Base-by-base conservation (phyloP, 179 eudicot genomes). In the Beta corolliflora region DNA sequence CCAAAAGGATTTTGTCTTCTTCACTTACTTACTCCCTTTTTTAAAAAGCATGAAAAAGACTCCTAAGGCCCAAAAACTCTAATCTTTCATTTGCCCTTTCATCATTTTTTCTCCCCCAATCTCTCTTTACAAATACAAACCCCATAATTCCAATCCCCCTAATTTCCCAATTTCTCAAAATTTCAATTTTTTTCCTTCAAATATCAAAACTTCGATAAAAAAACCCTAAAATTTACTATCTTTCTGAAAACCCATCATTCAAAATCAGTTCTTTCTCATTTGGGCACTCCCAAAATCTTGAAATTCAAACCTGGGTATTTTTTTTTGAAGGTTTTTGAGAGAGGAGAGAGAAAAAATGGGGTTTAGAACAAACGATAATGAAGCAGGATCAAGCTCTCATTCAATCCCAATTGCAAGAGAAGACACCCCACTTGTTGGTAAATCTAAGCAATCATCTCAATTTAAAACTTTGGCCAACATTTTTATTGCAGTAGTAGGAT, bases 391-490 rank as follows among this genome's bases (percentile, higher is more conserved):
- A 73, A 88, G 89, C 83, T 84, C 92, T 3, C 50, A 86, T 21
- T 84, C 88, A 68, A 86, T 88, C 41, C 65, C 83, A 69, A 74
- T 89, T 2, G 81, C 90, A 0, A 87, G 89, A 77, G 98, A 95
- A 80, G 89, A 90, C 80, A 91, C 94, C 9, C 98, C 99, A 9
- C 86, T 95, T 9, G 65, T 95, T 21, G 85, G 88, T 66, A 58
- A 83, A 18, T 16, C 75, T 29, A 66, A 66, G 1, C 81, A 82
- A 45, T 96, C 99, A 0, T 94, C 98, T 7, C 88, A 88, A 44
- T 83, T 92, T 80, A 96, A 96, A 60, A 94, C 98, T 55, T 91
- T 94, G 70, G 97, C 99, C 8, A 96, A 96, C 70, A 89, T 96
- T 9, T 96, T 96, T 80, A 94, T 96, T 21, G 90, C 98, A 79